phyloP scores from a whole-genome alignment of 768 basidiomycete genomes.

The Hydnomerulius pinastri region DNA sequence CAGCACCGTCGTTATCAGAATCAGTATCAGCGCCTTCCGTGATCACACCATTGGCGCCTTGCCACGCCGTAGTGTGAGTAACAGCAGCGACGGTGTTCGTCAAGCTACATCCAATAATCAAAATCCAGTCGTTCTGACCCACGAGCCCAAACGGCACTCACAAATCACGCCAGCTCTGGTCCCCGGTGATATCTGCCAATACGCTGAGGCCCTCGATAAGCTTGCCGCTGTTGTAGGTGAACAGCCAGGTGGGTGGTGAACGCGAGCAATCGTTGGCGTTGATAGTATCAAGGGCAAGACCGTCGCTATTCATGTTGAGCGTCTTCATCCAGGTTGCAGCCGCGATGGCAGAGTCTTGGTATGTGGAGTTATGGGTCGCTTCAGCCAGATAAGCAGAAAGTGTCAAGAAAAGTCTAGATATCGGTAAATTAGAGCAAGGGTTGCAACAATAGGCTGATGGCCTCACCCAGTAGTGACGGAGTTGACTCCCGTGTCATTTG shows the following conservation, averaged over 20 bases:
- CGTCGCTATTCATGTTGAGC: conserved; percentile 43
- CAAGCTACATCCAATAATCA: conserved; percentile 30
- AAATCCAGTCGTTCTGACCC: neutral
- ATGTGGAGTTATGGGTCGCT: conserved; percentile 44
- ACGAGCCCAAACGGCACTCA: conserved; percentile 32
- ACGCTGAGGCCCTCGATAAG: conserved; percentile 53
- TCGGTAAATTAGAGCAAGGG: too few species aligned
- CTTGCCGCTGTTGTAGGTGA: conserved; percentile 59
- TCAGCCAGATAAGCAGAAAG: conserved; percentile 53
- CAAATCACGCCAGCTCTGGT: conserved; percentile 43
- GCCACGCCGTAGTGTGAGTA: conserved; percentile 47
- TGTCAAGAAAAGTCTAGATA: conserved; percentile 47
- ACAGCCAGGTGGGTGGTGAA: conserved; percentile 47
- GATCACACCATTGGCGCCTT: conserved; percentile 52
- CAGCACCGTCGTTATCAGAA: conserved; percentile 47
- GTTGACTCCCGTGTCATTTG: conserved; percentile 45
- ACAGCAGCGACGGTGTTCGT: conserved; percentile 39
- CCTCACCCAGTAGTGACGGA: conserved; percentile 54
- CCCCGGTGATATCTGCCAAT: conserved; percentile 42
- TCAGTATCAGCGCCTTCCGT: conserved; percentile 48
- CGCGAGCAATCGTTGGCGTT: conserved; percentile 48
- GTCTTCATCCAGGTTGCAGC: conserved; percentile 51
- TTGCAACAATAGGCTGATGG: too few species aligned
- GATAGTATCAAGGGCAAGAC: conserved; percentile 50
- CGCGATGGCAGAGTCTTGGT: conserved; percentile 46